A percentile compares a stretch with the other conserved stretches of the same genome.
These are phyloP conservation scores for Penicillium dipodomyicola DNA, from an alignment of 495 filamentous ascomycete genomes.

Conservation along the genomic window DNA sequence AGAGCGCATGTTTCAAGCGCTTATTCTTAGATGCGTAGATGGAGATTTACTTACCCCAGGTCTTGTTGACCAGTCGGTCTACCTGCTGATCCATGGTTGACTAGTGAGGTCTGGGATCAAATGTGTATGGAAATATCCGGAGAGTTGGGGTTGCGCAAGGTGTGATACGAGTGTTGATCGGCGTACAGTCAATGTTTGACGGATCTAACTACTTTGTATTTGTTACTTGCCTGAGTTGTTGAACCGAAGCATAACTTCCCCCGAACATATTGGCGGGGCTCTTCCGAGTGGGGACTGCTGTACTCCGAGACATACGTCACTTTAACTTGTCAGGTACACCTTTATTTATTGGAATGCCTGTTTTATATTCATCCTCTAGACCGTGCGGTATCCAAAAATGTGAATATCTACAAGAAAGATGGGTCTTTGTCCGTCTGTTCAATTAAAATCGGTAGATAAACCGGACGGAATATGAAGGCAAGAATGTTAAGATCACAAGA, in stretches of 20 bases:
- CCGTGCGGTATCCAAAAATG: too few species aligned
- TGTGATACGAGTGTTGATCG: not conserved
- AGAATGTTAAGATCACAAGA: not conserved
- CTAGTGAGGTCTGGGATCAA: not conserved
- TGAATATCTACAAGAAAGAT: too few species aligned
- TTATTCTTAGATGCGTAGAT: not conserved
- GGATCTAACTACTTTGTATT: not conserved
- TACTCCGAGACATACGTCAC: slow-evolving; percentile 33
- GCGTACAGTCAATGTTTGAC: not conserved
- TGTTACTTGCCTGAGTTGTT: not conserved
- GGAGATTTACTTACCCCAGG: slow-evolving; percentile 54
- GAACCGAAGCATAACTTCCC: not conserved
- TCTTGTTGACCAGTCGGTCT: slow-evolving; percentile 63
- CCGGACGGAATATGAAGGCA: slow-evolving; percentile 14
- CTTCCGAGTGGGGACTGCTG: slow-evolving; percentile 30
- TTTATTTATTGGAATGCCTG: not conserved
- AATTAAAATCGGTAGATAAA: not conserved
- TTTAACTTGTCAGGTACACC: not conserved
- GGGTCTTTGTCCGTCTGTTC: not conserved
- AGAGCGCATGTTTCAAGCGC: not conserved
- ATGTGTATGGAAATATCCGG: not conserved
- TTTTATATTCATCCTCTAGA: not conserved
- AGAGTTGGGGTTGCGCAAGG: not conserved
- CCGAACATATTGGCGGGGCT: slow-evolving; percentile 27
- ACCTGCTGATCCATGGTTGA: slow-evolving; percentile 69